Base-by-base conservation (phyloP, 2,329 filamentous ascomycete genomes). In the Aspergillus texensis region DNA sequence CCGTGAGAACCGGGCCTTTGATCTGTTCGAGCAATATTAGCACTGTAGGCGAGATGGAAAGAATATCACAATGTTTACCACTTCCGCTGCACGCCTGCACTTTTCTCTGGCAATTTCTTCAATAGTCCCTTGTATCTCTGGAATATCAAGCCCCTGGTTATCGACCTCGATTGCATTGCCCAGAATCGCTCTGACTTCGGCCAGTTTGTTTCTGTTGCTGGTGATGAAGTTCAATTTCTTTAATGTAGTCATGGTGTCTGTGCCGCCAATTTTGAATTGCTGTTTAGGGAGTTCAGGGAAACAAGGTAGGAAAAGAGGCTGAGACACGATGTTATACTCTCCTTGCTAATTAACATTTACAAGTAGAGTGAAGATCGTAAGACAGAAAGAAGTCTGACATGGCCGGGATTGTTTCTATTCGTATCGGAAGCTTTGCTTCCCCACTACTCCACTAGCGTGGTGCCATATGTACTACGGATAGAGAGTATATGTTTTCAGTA, bases 61-160 rank as follows among this genome's bases (percentile, higher is more conserved):
- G 11, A 32, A 12, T 11, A 21, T 34, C 12, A 16, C 16, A 55
- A 6, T 48, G n/a, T 84, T 68, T 83, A 97, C 92, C 70, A 85
- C 81, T 62, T 92, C 89, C 46, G 93, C 94, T 60, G 95, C 95
- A 71, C 89, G 85, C 64, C 86, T 88, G 78, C 91, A 94, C 81
- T 99, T 99, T 74, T 94, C 94, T 57, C 82, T 83, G 0, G 94
- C 95, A 61, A 99, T 93, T 73, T 97, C 93, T 74, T 98, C 93
- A 46, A 97, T 89, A 0, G 90, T 91, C 48, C 94, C 95, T 80
- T 99, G 95, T 55, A 98, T 89, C 81, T 99, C 95, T 36, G 91
- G 85, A 24, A 98, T 82, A 74, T 98, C 93, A 34, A 97, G 79
- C 41, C 87, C 83, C 77, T 92, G 88, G 79, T 85, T 94, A 61